A percentile compares a stretch with the other conserved stretches of the same genome.
These are phyloP conservation scores for Ceratobasidium sp. DNA, from an alignment of 1,284 basidiomycete genomes.

Conservation along the genomic window DNA sequence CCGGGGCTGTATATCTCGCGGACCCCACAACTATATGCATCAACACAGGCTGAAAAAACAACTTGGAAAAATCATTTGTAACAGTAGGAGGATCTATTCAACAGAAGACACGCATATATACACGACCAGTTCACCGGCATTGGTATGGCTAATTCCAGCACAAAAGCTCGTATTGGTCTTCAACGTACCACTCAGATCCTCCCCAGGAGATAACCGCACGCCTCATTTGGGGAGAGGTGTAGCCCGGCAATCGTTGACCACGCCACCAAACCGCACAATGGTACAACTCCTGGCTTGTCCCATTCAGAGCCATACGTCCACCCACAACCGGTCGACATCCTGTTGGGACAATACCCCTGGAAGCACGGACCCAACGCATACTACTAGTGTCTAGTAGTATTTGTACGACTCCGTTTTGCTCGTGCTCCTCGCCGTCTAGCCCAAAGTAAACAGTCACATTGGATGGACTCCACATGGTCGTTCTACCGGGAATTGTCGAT, in stretches of 20 bases:
- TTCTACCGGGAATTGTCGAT: conserved; percentile 30
- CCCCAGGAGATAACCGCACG: conserved; percentile 39
- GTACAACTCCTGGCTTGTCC: conserved; percentile 23
- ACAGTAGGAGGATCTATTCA: too few species aligned
- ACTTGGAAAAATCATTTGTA: too few species aligned
- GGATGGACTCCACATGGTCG: conserved; percentile 25
- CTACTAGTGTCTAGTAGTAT: conserved; percentile 26
- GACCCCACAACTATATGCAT: too few species aligned
- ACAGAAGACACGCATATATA: not conserved
- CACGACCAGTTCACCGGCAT: not conserved
- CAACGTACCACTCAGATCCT: conserved; percentile 32
- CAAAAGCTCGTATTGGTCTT: conserved; percentile 36
- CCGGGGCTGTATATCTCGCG: too few species aligned
- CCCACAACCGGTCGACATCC: conserved; percentile 43
- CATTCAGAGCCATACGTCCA: conserved; percentile 1
- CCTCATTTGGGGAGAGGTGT: conserved; percentile 25
- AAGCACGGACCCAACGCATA: conserved; percentile 41
- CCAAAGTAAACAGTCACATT: conserved; percentile 36
- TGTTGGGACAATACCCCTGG: conserved; percentile 21
- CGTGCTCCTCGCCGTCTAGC: conserved; percentile 10
- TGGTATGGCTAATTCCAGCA: conserved; percentile 23
- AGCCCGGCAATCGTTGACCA: conserved; percentile 39
- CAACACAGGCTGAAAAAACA: too few species aligned
- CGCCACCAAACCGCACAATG: conserved; percentile 45
- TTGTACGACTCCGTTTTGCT: conserved; percentile 30